Evolutionary conservation across 2,329 filamentous ascomycete species (phyloP), one percentile per base, ranked within the genome.

Genomic region (Pseudogymnoascus sp.): DNA sequence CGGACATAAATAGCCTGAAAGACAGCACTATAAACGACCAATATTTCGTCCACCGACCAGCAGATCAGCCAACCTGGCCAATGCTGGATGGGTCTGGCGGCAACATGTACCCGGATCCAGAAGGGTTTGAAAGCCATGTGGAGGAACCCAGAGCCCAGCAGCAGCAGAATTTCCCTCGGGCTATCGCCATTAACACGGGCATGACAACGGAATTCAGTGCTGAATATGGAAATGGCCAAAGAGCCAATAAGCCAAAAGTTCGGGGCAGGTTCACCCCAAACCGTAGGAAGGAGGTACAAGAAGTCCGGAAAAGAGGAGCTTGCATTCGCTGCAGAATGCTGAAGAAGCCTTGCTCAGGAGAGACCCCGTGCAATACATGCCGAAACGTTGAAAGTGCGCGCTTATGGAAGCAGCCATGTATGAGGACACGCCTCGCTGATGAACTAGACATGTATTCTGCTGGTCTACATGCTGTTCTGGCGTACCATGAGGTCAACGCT

Each of bases 291-390:
- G 83, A 88, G 69, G 85, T 88, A 1, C 84, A 86, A 67, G 82
- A 85, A 66, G 83, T 88, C 21, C 81, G 86, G 24, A 85, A 85
- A 68, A 80, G 85, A 37, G 86, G 86, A 5, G 85, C 86, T 11
- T 88, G 86, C 68, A 86, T 87, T 61, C 78, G 86, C 50, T 88
- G 86, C 69, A 80, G 85, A 38, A 87, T 88, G 65, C 74, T 88
- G 37, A 80, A 85, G 64, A 88, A 88, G 74, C 86, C 83, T 1
- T 88, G 86, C 69, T 85, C 84, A n/a, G 81, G 80, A 64, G 85
- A 83, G 33, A 82, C 79, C 6, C 85, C 85, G 0, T 88, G 86
- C 67, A 80, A 83, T 62, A 84, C 85, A 1, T 88, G 86, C 66
- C 80, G 81, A 65, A 86, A 85, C 69, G 85, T 88, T 0, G 74